Conservation (phyloP, 2,329 filamentous ascomycete genomes). For the Onygenales sp. region DNA sequence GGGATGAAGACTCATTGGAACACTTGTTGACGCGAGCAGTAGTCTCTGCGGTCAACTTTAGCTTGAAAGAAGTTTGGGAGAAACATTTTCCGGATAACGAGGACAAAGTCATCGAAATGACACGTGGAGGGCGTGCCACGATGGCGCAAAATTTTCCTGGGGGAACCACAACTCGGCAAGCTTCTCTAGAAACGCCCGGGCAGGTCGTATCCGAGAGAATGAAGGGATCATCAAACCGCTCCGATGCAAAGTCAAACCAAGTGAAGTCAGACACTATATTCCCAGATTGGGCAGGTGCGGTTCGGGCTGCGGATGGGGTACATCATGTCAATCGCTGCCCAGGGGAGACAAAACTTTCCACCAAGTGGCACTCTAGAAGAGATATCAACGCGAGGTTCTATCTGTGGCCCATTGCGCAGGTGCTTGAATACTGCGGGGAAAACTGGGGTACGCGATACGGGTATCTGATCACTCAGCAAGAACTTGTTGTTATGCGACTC, state of each 20-base stretch:
- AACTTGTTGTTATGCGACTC: conserved; percentile 2
- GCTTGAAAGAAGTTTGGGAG: background rate
- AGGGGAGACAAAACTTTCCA: conserved; percentile 2
- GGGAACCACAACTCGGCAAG: background rate
- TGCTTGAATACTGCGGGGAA: background rate
- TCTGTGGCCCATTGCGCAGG: background rate
- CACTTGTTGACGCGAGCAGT: conserved; percentile 5
- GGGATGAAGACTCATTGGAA: conserved; percentile 7
- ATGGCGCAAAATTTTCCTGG: background rate
- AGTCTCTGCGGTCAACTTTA: background rate
- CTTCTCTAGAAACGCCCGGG: background rate
- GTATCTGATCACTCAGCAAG: conserved; percentile 1
- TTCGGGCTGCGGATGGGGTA: background rate
- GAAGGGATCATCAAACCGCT: background rate
- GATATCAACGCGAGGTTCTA: background rate
- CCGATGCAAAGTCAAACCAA: background rate
- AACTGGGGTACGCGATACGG: conserved; percentile 3
- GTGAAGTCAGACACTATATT: background rate
- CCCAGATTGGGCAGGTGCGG: conserved; percentile 3
- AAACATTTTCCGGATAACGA: background rate
- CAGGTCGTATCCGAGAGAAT: background rate
- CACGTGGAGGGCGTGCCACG: conserved; percentile 3
- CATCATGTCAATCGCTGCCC: conserved; percentile 1
- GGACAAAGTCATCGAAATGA: conserved; percentile 3
- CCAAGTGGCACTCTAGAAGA: background rate